Conservation (phyloP, 1,284 basidiomycete genomes). For the Tilletia setariae region DNA sequence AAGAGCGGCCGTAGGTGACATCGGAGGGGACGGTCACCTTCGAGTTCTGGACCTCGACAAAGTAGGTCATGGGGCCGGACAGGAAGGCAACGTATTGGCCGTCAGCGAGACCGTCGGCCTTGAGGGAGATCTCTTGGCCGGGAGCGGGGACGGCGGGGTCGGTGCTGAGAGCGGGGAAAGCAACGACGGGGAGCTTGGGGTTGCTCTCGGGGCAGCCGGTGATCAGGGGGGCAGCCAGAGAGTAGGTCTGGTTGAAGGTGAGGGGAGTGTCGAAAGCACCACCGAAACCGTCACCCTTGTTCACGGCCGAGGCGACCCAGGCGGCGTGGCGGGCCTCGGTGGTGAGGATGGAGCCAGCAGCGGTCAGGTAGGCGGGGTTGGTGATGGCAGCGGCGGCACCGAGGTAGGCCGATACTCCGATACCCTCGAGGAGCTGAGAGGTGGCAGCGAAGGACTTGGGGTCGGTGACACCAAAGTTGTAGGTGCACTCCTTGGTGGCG, state of each 20-base stretch:
- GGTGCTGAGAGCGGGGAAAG: constrained; percentile 58
- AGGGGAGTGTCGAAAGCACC: constrained; percentile 60
- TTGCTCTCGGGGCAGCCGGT: constrained; percentile 60
- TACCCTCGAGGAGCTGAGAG: constrained; percentile 63
- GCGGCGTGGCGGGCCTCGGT: constrained; percentile 37
- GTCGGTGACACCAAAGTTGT: constrained; percentile 60
- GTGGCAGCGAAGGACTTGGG: constrained; percentile 60
- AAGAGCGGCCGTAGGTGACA: constrained; percentile 55
- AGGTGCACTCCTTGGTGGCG: constrained; percentile 62
- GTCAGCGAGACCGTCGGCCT: constrained; percentile 37
- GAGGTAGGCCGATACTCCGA: constrained; percentile 62
- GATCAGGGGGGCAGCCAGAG: constrained; percentile 56
- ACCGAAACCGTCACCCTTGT: constrained; percentile 33
- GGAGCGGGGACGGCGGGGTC: constrained; percentile 38
- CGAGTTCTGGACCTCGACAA: constrained; percentile 38
- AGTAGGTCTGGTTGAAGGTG: constrained; percentile 55
- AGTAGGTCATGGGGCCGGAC: constrained; percentile 53
- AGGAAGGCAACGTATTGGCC: constrained; percentile 56
- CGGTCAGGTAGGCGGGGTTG: constrained; percentile 33
- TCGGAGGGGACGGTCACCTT: constrained; percentile 54
- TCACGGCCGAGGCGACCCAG: constrained; percentile 36
- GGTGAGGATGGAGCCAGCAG: constrained; percentile 42
- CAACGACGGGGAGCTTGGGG: constrained; percentile 56
- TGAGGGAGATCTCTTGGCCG: constrained; percentile 51
- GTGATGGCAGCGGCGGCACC: constrained; percentile 61